Evolutionary conservation across 2,329 filamentous ascomycete genomes (phyloP), one percentile per base, ranked within the genome.

Genomic region (Scedosporium minutisporum): DNA sequence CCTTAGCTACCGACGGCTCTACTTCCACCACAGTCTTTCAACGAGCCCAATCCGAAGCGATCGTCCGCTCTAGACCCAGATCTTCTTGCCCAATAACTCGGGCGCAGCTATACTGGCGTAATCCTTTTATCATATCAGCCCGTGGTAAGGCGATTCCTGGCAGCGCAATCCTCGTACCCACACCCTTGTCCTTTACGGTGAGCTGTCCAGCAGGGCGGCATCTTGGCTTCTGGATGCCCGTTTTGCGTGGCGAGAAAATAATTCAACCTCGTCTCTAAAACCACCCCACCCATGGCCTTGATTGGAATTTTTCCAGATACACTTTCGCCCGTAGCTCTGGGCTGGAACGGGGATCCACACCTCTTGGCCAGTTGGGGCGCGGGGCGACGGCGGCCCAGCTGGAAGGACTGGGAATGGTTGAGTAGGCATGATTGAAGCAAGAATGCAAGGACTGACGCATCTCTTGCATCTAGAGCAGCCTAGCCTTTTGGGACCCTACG

Each of bases 401-500:
- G 46, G 25, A 41, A 25, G 42, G 55, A 29, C 16, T 27, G 14
- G 46, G 48, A 23, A 51, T 51, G 23, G 16, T 10, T 57, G 46
- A 51, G 33, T 55, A 57, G 38, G 53, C 25, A 57, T 57, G 14
- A 51, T 16, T 10, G 33, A 29, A 55, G 60, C 51, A 18, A 61
- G 48, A 42, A 61, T 10, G 48, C 60, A 61, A 42, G 18, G 60
- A 57, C 60, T 61, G 48, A 61, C 60, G 60, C 48, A 61, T 55
- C 60, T 42, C 48, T 25, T 61, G 60, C 60, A 61, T 33, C 59
- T 33, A 53, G 25, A 61, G 42, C 48, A 61, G 59, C 59, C 59
- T 27, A 48, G 59, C 10, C 44, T 51, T 53, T 33, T 9, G 48
- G n/a, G 4, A 23, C 48, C 46, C 48, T 81, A 77, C 75, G 75